Percentiles rank a stretch among this genome's conserved stretches.
Conservation (phyloP, 169 alveolate species). For the Plasmodium chabaudi region DNA sequence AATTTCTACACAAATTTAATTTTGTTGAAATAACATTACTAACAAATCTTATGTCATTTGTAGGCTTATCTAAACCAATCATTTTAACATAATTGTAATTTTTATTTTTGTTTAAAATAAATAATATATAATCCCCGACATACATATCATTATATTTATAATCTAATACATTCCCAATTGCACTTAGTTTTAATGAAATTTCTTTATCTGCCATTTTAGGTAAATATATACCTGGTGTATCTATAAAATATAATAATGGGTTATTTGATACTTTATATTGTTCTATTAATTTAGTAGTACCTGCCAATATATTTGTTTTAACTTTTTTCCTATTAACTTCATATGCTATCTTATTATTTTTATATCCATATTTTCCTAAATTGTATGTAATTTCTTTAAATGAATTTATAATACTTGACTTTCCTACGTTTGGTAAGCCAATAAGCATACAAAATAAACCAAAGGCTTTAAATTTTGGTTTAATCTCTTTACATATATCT, state of each 20-base stretch:
- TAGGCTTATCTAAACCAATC: conserved; percentile 82
- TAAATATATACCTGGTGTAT: conserved; percentile 76
- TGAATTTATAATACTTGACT: conserved; percentile 96
- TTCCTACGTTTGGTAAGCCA: conserved; percentile 99
- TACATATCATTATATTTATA: conserved; percentile 85
- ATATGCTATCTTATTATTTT: conserved; percentile 56
- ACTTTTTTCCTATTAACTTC: conserved; percentile 65
- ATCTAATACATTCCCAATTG: conserved; percentile 87
- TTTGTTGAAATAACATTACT: conserved; percentile 61
- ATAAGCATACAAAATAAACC: conserved; percentile 80
- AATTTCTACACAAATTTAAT: conserved; percentile 64
- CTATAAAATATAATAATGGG: conserved; percentile 59
- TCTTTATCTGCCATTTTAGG: conserved; percentile 81
- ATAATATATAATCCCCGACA: conserved; percentile 86
- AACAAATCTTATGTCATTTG: conserved; percentile 83
- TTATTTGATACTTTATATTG: conserved; percentile 65
- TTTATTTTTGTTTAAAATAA: conserved; percentile 79
- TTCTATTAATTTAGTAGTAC: conserved; percentile 55
- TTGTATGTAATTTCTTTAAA: conserved; percentile 66
- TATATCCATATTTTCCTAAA: conserved; percentile 52
- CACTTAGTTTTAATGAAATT: conserved; percentile 87
- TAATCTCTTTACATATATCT: conserved; percentile 68
- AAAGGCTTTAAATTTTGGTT: conserved; percentile 68
- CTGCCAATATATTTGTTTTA: conserved; percentile 65
- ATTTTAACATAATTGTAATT: conserved; percentile 80